phyloP scores from a whole-genome alignment of 768 basidiomycete species.

The Agaricus subrufescens region DNA sequence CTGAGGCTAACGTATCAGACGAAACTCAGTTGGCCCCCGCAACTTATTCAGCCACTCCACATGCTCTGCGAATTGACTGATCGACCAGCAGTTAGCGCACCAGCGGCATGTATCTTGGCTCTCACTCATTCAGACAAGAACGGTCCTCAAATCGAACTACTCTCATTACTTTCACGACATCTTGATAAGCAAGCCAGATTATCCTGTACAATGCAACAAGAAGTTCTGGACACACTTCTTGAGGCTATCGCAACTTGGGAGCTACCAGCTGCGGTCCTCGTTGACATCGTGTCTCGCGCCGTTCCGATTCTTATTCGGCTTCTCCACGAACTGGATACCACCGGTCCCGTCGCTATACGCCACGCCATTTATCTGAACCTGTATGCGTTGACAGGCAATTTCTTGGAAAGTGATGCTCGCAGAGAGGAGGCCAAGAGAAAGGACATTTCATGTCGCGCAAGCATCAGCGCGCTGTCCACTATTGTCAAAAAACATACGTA shows the following conservation, averaged over 20 bases:
- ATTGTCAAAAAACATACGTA: conserved; percentile 25
- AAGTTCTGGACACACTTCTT: conserved; percentile 35
- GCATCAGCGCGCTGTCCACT: conserved; percentile 28
- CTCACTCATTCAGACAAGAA: conserved; percentile 30
- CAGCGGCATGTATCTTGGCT: conserved; percentile 32
- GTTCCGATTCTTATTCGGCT: conserved; percentile 31
- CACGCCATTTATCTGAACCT: conserved; percentile 27
- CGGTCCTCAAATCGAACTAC: conserved; percentile 28
- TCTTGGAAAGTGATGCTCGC: conserved; percentile 20
- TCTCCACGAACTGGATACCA: conserved; percentile 23
- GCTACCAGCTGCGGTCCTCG: conserved; percentile 28
- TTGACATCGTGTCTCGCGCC: conserved; percentile 26
- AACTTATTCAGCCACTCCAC: conserved; percentile 28
- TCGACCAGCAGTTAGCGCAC: conserved; percentile 27
- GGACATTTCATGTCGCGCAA: conserved; percentile 24
- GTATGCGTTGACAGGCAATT: conserved; percentile 24
- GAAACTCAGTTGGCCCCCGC: conserved; percentile 28
- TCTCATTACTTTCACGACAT: conserved; percentile 26
- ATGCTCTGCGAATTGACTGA: conserved; percentile 23
- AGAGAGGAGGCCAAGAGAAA: conserved; percentile 24
- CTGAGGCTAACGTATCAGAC: conserved; percentile 33
- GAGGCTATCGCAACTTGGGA: conserved; percentile 34
- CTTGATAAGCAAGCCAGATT: conserved; percentile 26
- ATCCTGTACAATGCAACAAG: conserved; percentile 26
- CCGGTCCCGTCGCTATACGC: conserved; percentile 23